Percentiles rank a stretch among this genome's conserved stretches.
Evolutionary conservation across 164 flowering plant genomes (phyloP).

Genomic region (Stephania yunnanensis): DNA sequence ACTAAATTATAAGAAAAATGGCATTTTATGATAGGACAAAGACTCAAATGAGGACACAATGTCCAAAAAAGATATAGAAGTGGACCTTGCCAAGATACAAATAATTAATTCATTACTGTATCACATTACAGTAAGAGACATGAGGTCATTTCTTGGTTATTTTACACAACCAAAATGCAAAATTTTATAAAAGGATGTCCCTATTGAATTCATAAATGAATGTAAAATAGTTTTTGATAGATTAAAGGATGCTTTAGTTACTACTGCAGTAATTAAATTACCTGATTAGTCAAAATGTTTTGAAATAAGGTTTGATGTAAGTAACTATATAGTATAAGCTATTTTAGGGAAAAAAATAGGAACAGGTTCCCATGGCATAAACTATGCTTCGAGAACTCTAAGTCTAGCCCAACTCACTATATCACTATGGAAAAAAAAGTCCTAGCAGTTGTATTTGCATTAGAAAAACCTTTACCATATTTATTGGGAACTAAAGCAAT

Average conservation of each 20-base stretch:
- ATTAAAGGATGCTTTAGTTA: not conserved
- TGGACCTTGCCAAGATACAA: not conserved
- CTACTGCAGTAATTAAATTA: not conserved
- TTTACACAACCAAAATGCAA: not conserved
- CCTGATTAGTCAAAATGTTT: not conserved
- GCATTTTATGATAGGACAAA: not conserved
- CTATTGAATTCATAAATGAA: not conserved
- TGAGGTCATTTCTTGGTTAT: no score
- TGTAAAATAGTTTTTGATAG: not conserved
- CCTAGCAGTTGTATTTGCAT: not conserved
- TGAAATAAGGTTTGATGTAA: not conserved
- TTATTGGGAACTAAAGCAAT: not conserved
- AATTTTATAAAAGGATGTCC: not conserved
- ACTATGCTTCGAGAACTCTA: not conserved
- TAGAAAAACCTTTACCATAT: not conserved
- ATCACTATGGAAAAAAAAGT: not conserved
- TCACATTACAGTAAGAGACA: no score
- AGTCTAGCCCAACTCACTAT: not conserved
- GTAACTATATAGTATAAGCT: not conserved
- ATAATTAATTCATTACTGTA: not conserved
- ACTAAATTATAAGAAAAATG: slow-evolving; percentile 3
- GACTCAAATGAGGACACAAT: not conserved
- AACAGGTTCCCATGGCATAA: not conserved
- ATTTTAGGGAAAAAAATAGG: not conserved
- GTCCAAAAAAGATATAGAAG: not conserved